Evolutionary conservation across 805 yeast genomes (phyloP), one percentile per base, ranked within the genome.

Genomic region (Hanseniaspora taiwanica): DNA sequence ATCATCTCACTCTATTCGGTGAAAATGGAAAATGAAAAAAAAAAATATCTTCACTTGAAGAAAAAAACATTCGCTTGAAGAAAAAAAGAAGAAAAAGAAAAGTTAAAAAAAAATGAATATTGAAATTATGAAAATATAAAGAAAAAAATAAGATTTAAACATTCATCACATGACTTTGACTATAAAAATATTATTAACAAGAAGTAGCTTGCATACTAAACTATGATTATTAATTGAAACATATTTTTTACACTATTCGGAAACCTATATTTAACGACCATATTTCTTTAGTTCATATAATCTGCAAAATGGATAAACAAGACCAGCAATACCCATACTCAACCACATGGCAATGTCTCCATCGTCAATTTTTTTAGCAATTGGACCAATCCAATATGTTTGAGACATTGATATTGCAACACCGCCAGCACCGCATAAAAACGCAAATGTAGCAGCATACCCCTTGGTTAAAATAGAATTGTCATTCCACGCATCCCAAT

Each of bases 371-470:
- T 64, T 50, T 21, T 57, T 58, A 10, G 94, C 93, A 9, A 84
- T 48, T 0, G 84, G 84, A 0, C 94, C 96, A 6, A 71, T 65
- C 68, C 80, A 85, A 59, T 85, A 85, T 6, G 76, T 81, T 56
- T 85, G 96, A 20, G 81, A 69, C 96, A 85, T 85, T 6, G 94
- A 94, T 17, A 84, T 62, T 2, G 81, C 84, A 1, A 84, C 93
- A 36, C 94, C 94, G 0, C 74, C 81, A 14, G 78, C 78, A 35
- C 94, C 95, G 40, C 70, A 60, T 2, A 72, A 49, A 49, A 83
- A 83, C 1, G 86, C 70, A 16, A 68, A 49, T 3, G 78, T 59
- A 0, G 94, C 80, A 1, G 94, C 94, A 37, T 64, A 62, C 2
- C 94, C 91, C 42, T 69, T 62, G 0, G 94, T 81, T 47, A 83